A percentile compares a stretch with the other conserved stretches of the same genome.
Evolutionary conservation across 2,329 filamentous ascomycete genomes (phyloP).

Genomic region (Rhynchosporium agropyri): DNA sequence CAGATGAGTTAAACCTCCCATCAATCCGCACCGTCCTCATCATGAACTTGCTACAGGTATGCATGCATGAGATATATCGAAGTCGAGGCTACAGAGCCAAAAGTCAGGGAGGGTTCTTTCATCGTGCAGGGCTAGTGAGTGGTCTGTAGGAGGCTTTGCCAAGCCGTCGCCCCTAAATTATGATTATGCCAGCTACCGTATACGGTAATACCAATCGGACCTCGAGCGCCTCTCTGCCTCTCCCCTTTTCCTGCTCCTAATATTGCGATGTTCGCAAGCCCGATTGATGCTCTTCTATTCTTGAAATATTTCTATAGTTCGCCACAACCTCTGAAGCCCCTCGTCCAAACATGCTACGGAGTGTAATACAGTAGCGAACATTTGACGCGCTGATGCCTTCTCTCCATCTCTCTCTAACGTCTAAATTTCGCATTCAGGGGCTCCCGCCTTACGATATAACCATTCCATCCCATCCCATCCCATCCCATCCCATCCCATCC

Average conservation of each 20-base stretch:
- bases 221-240: neutral
- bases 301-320: neutral
- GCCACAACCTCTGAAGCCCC: neutral
- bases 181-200: neutral
- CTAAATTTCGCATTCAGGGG: constrained; percentile 10
- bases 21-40: neutral
- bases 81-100: neutral
- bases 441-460: constrained; percentile 13
- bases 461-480: neutral
- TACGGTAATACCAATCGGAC: constrained; percentile 20
- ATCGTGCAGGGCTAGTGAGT: neutral
- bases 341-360: neutral
- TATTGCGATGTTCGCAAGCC: constrained; percentile 1
- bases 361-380: neutral
- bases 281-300: neutral
- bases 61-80: neutral
- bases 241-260: neutral
- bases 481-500: neutral
- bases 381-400: constrained; percentile 12
- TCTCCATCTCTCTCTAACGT: neutral
- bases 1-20: neutral
- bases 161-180: constrained; percentile 17
- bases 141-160: constrained; percentile 17
- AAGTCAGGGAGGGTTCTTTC: neutral
- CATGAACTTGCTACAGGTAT: neutral